Base-by-base conservation (phyloP, 1,284 basidiomycete genomes). In the Tilletiopsis washingtonensis region DNA sequence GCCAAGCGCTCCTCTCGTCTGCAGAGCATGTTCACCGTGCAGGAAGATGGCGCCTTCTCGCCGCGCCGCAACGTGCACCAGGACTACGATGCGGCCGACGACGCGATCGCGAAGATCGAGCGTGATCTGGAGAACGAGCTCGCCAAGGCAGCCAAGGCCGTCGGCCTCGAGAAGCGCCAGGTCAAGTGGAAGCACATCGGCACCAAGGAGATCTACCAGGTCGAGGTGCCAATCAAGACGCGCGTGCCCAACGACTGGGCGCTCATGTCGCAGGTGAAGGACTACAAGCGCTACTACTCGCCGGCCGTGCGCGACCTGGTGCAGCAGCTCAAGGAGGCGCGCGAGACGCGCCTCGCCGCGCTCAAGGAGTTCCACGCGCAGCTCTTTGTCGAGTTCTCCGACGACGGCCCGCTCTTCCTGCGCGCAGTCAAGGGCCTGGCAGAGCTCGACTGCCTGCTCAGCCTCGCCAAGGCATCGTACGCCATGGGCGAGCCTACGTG, bases 401-500 rank as follows among this genome's bases (percentile, higher is more conserved):
- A 81, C 5, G 88, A 94, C 87, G 54, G 53, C 36, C 48, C 54
- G 17, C 40, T 45, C 21, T 73, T 58, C 54, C 49, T 62, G 21
- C 51, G 51, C 20, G 69, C 73, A 1, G 68, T 77, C 57, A 74
- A 54, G 82, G 87, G 40, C 77, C 88, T 60, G 81, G 91, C 45
- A 83, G 96, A 77, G 75, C 77, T 98, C 21, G 94, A 99, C 74
- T 98, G 94, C 74, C 77, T 99, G 26, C 82, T 94, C 67, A 91
- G 88, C 62, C 77, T 99, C 43, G 86, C 93, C 5, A 91, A 91
- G 74, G 81, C 91, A 0, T 96, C 91, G 1, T 74, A 78, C 27
- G 87, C 88, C 11, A 81, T 99, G 45, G 91, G 91, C 40, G 88
- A 93, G 75, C 94, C 94, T 3, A 81, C 83, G 37, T 97, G 93